phyloP scores from a whole-genome alignment of 75 land plant species.

The Sequoia sempervirens region DNA sequence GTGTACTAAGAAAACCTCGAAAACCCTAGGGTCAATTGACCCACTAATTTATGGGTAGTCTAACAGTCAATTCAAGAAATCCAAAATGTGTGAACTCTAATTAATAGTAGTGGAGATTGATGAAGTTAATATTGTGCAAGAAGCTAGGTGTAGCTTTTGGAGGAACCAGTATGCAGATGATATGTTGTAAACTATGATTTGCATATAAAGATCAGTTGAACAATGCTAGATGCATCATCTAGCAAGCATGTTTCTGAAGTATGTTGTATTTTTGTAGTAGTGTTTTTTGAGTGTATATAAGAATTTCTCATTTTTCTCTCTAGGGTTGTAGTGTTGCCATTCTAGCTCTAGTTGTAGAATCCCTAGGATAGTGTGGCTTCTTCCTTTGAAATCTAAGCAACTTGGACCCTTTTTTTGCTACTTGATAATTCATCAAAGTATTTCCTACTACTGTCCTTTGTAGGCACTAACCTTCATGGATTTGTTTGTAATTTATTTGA shows the following conservation, averaged over 20 bases:
- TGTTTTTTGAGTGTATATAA: not conserved
- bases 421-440: not conserved
- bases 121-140: too few species aligned
- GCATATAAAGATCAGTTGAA: too few species aligned
- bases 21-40: too few species aligned
- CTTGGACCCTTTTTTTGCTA: not conserved
- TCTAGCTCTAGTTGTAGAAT: not conserved
- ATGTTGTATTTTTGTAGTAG: conserved; percentile 2
- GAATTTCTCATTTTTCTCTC: conserved; percentile 2
- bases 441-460: not conserved
- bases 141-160: too few species aligned
- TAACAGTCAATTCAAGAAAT: too few species aligned
- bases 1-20: too few species aligned
- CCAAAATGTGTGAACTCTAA: too few species aligned
- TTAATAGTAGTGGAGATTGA: too few species aligned
- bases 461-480: not conserved
- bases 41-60: too few species aligned
- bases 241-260: not conserved
- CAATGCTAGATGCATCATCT: too few species aligned
- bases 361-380: conserved; percentile 2
- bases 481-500: not conserved
- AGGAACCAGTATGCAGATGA: too few species aligned
- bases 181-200: too few species aligned
- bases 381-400: not conserved
- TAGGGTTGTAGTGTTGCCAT: not conserved